A percentile compares a stretch with the other conserved stretches of the same genome.
Conservation (phyloP, 1,139 yeast genomes). For the Taiozyma onychis region DNA sequence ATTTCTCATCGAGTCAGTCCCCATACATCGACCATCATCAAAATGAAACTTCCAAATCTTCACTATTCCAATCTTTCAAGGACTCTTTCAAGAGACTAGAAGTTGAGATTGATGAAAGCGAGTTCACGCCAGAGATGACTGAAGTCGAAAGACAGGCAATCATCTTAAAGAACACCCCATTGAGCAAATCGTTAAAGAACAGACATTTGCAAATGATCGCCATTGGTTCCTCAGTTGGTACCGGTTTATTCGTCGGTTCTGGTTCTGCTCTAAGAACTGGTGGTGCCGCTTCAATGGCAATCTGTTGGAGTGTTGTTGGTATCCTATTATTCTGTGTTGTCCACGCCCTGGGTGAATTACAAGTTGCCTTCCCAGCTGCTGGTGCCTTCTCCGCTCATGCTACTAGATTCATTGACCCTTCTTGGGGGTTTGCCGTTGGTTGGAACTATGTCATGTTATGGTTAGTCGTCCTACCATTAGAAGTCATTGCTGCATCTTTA, state of each 20-base stretch:
- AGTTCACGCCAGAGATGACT: conserved; percentile 40
- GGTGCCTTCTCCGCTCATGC: conserved; percentile 23
- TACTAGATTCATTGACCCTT: conserved; percentile 20
- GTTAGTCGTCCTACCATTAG: conserved; percentile 20
- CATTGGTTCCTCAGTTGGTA: conserved; percentile 71
- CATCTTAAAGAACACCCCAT: conserved; percentile 14
- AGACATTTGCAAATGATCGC: conserved; percentile 63
- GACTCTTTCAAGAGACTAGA: conserved; percentile 45
- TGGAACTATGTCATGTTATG: conserved; percentile 22
- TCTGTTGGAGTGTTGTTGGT: conserved; percentile 18
- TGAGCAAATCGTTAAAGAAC: conserved; percentile 14
- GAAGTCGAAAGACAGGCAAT: conserved; percentile 16
- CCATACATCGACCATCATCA: neutral
- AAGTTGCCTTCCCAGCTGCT: conserved; percentile 18
- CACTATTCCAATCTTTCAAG: conserved; percentile 24
- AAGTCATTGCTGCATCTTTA: conserved; percentile 21
- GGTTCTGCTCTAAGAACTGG: conserved; percentile 18
- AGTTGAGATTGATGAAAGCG: conserved; percentile 45
- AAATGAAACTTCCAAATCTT: neutral
- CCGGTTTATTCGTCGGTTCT: conserved; percentile 21
- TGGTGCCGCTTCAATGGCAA: conserved; percentile 20
- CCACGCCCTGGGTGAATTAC: conserved; percentile 19
- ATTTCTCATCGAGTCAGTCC: neutral
- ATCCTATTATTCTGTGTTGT: conserved; percentile 15
- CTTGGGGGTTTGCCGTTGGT: conserved; percentile 23